phyloP scores from a whole-genome alignment of 1,284 basidiomycete species.

The Leucoagaricus sp. region DNA sequence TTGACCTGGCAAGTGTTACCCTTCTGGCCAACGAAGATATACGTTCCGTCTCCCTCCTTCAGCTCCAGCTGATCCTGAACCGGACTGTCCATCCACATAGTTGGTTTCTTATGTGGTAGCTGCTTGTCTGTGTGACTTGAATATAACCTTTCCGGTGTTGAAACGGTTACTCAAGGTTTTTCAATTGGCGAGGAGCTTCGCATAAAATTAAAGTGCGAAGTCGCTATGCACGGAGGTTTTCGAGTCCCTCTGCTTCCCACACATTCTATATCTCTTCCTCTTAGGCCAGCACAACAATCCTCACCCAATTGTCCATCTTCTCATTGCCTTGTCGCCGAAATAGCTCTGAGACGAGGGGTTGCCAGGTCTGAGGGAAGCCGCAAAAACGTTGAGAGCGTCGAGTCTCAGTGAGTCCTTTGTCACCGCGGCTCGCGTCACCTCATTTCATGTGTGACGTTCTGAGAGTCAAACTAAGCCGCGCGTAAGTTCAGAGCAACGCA shows the following conservation, averaged over 20 bases:
- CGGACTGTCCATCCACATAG: slow-evolving; percentile 45
- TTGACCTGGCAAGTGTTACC: slow-evolving; percentile 51
- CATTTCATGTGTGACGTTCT: no score
- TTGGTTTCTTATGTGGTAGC: slow-evolving; percentile 63
- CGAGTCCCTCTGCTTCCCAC: slow-evolving; percentile 56
- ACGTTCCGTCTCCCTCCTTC: slow-evolving; percentile 75
- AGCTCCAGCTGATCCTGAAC: slow-evolving; percentile 39
- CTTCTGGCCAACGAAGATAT: slow-evolving; percentile 46
- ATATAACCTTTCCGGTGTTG: slow-evolving; percentile 60
- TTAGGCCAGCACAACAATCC: slow-evolving; percentile 71
- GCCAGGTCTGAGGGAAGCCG: slow-evolving; percentile 92
- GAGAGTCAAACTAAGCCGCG: no score
- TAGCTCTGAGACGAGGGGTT: slow-evolving; percentile 59
- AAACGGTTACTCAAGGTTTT: slow-evolving; percentile 53
- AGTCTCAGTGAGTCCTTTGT: no score
- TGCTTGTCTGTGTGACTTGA: slow-evolving; percentile 74
- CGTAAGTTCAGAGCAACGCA: no score
- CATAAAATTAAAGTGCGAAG: slow-evolving; percentile 65
- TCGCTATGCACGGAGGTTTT: slow-evolving; percentile 55
- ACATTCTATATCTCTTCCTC: slow-evolving; percentile 54
- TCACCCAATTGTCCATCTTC: slow-evolving; percentile 70
- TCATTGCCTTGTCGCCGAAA: slow-evolving; percentile 82
- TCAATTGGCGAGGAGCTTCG: slow-evolving; percentile 60
- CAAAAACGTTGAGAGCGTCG: no score
- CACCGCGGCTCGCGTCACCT: no score